Evolutionary conservation across 75 land plant genomes (phyloP).

Genomic region (Sequoiadendron giganteum): DNA sequence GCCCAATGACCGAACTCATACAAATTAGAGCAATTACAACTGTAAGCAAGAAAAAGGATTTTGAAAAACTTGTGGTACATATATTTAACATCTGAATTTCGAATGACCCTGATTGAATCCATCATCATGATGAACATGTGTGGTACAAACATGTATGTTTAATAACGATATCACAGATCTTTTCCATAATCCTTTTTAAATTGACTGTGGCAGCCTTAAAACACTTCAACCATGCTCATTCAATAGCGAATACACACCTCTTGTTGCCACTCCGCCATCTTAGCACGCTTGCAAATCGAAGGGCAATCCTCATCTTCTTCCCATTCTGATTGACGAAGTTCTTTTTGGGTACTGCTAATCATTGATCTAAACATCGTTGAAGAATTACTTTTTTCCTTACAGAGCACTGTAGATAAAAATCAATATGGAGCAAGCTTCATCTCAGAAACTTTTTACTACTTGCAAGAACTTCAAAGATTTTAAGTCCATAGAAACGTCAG

Average conservation of each 20-base stretch:
- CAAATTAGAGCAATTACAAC: neutral
- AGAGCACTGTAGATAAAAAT: neutral
- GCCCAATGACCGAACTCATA: neutral
- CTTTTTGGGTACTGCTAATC: neutral
- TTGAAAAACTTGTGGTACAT: too few species aligned
- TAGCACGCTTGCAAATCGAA: neutral
- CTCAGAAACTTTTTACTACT: too few species aligned
- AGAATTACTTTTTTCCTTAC: neutral
- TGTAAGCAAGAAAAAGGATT: too few species aligned
- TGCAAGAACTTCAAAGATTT: neutral
- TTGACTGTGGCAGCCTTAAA: too few species aligned
- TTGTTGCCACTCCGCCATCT: neutral
- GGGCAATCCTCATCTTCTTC: neutral
- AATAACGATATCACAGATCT: too few species aligned
- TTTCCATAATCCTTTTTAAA: too few species aligned
- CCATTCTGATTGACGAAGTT: neutral
- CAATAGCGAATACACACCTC: neutral
- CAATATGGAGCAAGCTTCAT: neutral
- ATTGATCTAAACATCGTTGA: neutral
- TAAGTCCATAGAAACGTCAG: neutral
- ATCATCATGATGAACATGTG: too few species aligned
- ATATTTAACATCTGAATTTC: too few species aligned
- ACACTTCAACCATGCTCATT: neutral
- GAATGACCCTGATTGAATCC: too few species aligned
- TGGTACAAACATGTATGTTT: too few species aligned